Base-by-base conservation (phyloP, 441 rosid species). In the Lepidium campestre region DNA sequence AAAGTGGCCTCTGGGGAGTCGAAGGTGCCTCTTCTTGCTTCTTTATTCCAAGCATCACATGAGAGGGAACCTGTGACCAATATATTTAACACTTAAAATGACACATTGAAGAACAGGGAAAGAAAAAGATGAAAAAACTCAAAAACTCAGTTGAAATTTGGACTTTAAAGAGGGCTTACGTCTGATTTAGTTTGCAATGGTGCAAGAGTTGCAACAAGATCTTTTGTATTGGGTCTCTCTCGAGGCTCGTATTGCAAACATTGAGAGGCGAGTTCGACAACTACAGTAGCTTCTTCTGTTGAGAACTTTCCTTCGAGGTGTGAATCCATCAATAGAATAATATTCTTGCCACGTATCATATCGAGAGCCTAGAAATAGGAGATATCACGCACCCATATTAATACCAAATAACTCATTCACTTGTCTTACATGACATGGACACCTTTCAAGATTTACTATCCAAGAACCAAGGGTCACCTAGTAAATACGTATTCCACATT, bases 301-400 rank as follows among this genome's bases (percentile, higher is more conserved):
- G 97, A 93, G 78, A 88, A 93, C 77, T 93, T 88, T 29, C 97
- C 98, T 74, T 93, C 97, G 55, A 93, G 81, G 76, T 93, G 98
- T 29, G 98, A 93, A 78, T 93, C 98, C 97, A 90, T 93, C 63
- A 90, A 79, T 67, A 75, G 78, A 68, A 80, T 82, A 55, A 93
- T 88, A 77, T 93, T 90, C 79, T 83, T 87, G 2, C 93, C 94
- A 17, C 87, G 85, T 62, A 93, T 93, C 97, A 88, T 93, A 77
- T 93, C 98, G 62, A 93, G 87, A 70, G 96, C 98, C 98, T 93
- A 81, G 10, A 71, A 32, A 44, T 31, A 25, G 4, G 4, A 31
- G 4, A 62, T 35, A 41, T 31, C 65, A 55, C 8, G 1, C 46
- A 13, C 45, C 17, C 13, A 9, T 8, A 31, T 46, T 19, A 53